These are phyloP conservation scores for Paxillus ammoniavirescens DNA, from an alignment of 768 basidiomycete species.

Conservation along the genomic window DNA sequence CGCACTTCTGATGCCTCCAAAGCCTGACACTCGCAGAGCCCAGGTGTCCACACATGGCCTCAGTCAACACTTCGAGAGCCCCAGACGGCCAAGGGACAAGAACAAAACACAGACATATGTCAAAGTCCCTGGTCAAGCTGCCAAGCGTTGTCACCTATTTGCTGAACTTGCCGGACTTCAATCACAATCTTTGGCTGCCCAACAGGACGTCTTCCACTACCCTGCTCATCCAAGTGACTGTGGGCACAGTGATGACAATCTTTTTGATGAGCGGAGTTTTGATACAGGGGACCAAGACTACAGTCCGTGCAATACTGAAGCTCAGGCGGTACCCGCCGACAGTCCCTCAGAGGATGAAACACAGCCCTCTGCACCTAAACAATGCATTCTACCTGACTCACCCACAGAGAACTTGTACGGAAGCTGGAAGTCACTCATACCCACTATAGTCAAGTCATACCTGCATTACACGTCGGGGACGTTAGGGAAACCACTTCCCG, in stretches of 20 bases:
- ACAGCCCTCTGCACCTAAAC: no score
- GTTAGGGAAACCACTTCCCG: no score
- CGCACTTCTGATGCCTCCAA: neutral
- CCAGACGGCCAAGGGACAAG: neutral
- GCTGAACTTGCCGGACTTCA: neutral
- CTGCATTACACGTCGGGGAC: no score
- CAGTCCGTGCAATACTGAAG: neutral
- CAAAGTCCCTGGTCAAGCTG: neutral
- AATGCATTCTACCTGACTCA: no score
- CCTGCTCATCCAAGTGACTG: neutral
- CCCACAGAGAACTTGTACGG: no score
- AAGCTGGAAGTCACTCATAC: no score
- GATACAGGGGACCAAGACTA: neutral
- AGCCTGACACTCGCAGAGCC: no score
- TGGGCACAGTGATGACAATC: neutral
- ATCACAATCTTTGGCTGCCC: neutral
- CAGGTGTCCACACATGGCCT: neutral
- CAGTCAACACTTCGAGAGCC: constrained; percentile 2
- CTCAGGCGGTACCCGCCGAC: no score
- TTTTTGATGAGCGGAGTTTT: neutral
- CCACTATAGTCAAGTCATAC: no score
- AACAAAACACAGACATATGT: neutral
- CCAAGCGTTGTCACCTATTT: neutral
- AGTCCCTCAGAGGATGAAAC: no score
- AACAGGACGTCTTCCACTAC: neutral